Base-by-base conservation (phyloP, 345 rosid genomes). In the Aquilaria yunnanensis region DNA sequence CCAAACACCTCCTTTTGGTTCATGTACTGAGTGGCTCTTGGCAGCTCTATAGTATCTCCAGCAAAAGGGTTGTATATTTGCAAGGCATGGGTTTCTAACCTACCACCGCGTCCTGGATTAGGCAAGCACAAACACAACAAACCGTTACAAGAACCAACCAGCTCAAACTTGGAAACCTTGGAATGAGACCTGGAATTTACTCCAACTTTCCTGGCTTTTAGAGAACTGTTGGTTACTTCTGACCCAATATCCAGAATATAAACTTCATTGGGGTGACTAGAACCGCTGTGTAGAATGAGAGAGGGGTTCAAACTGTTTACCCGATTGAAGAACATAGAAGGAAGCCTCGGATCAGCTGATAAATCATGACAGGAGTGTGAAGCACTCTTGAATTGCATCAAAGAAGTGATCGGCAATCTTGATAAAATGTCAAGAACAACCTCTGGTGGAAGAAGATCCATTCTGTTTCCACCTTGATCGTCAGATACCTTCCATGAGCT, bases 81-180 rank as follows among this genome's bases (percentile, higher is more conserved):
- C 55, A 52, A 23, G 29, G 5, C 14, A 9, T 14, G 29, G 6
- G 29, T 52, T 49, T 49, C 3, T 29, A 14, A 13, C 55, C 9
- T 14, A 7, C 29, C 55, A 52, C 55, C 1, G 29, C 10, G 14
- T 1, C 29, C 14, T 14, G 9, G 55, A n/a, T 1, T 14, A 7
- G 55, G 10, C 29, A 52, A 52, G 55, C 55, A 14, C 29, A 52
- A 52, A 29, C 55, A 52, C 14, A 52, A 52, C 29, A 52, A 12
- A 9, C 55, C 55, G 14, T 52, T 12, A 52, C 55, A 52, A n/a
- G 23, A 52, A n/a, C 55, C 55, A 7, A 52, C 55, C 55, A 52
- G 16, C 14, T 12, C 16, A n/a, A 49, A 7, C 5, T 49, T 49
- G 2, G 52, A n/a, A 49, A 49, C 13, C 16, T 12, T 12, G n/a